Conservation (phyloP, 371 early-diverging fungal species). For the Apophysomyces trapeziformis region DNA sequence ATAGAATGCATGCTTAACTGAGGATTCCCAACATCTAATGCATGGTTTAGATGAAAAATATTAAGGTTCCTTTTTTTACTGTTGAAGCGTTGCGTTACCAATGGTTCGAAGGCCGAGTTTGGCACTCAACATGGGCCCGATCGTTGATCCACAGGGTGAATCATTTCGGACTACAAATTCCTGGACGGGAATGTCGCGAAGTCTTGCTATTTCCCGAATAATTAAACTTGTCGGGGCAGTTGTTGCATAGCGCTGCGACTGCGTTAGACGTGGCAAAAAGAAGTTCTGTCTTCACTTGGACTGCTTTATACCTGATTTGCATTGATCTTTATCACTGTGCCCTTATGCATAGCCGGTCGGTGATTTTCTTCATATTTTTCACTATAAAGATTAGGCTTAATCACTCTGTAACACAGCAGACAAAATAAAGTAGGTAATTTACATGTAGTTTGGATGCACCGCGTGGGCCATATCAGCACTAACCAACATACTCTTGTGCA, state of each 20-base stretch:
- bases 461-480: slow-evolving; percentile 96
- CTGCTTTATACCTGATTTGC: slow-evolving; percentile 76
- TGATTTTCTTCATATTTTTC: slow-evolving; percentile 91
- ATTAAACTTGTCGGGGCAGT: slow-evolving; percentile 83
- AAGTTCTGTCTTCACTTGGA: background rate
- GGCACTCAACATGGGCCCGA: slow-evolving; percentile 92
- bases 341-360: slow-evolving; percentile 87
- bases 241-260: slow-evolving; percentile 81
- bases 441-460: slow-evolving; percentile 85
- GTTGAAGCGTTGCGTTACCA: slow-evolving; percentile 47
- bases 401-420: background rate
- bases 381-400: slow-evolving; percentile 5
- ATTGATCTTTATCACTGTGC: slow-evolving; percentile 94
- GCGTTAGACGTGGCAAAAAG: background rate
- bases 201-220: slow-evolving; percentile 75
- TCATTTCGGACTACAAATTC: slow-evolving; percentile 95
- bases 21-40: slow-evolving; percentile 88
- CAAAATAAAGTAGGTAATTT: slow-evolving; percentile 16
- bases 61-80: background rate
- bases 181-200: slow-evolving; percentile 77
- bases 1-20: slow-evolving; percentile 95
- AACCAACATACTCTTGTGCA: slow-evolving; percentile 83
- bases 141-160: slow-evolving; percentile 91
- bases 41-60: background rate
- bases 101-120: slow-evolving; percentile 91